phyloP scores from a whole-genome alignment of 768 basidiomycete genomes.

The Mrakia blollopis region DNA sequence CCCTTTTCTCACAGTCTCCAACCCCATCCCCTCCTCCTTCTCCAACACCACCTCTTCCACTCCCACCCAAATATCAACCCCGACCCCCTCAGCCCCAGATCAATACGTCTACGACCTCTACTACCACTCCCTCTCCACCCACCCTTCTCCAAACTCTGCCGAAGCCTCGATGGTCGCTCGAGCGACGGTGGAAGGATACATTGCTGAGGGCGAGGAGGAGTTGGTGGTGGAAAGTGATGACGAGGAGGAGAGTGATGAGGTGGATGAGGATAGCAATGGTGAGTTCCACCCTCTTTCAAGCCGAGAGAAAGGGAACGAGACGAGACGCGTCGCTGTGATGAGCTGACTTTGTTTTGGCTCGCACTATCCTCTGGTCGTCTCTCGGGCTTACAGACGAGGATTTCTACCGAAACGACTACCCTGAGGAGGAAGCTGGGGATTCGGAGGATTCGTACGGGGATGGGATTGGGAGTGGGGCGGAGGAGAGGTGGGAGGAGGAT shows the following conservation, averaged over 20 bases:
- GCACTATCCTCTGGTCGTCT: background rate
- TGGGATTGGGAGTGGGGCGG: background rate
- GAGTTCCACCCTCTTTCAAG: background rate
- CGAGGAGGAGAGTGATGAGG: constrained; percentile 18
- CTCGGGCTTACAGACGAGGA: constrained; percentile 28
- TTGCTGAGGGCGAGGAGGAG: constrained; percentile 28
- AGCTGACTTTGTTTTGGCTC: background rate
- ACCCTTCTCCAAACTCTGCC: background rate
- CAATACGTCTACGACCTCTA: constrained; percentile 33
- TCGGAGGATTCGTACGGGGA: constrained; percentile 17
- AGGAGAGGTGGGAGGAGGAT: constrained; percentile 6
- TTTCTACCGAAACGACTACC: constrained; percentile 34
- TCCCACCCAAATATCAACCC: background rate
- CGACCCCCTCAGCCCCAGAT: background rate
- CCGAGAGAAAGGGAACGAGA: background rate
- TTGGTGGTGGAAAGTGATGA: constrained; percentile 8
- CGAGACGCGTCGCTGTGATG: background rate
- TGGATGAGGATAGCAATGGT: constrained; percentile 33
- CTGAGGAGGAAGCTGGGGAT: constrained; percentile 23
- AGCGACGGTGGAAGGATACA: constrained; percentile 28
- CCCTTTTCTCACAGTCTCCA: constrained; percentile 17
- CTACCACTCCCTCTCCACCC: constrained; percentile 9
- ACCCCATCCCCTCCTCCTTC: background rate
- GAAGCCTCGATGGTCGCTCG: background rate
- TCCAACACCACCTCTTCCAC: background rate